A percentile compares a stretch with the other conserved stretches of the same genome.
phyloP scores from a whole-genome alignment of 208 protist genomes.

The Naegleria lovaniensis region DNA sequence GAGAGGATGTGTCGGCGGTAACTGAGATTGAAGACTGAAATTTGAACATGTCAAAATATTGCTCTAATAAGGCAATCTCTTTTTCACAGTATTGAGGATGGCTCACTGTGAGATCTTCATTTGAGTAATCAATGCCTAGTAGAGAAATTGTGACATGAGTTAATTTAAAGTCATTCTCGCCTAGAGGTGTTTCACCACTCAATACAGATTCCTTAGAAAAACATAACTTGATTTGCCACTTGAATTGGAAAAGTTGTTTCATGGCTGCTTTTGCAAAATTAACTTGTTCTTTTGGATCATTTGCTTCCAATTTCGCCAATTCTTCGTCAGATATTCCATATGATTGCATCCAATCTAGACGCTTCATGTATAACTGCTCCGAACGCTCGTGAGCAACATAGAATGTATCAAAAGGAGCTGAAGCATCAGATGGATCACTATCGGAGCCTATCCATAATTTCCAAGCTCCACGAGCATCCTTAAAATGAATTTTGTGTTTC shows the following conservation, averaged over 20 bases:
- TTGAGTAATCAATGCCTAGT: not conserved
- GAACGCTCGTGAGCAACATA: not conserved
- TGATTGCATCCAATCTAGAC: not conserved
- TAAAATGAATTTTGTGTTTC: slow-evolving; percentile 24
- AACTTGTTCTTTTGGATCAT: not conserved
- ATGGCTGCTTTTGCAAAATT: not conserved
- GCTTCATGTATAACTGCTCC: not conserved
- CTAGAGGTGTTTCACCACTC: not conserved
- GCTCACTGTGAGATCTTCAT: not conserved
- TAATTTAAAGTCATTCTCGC: not conserved
- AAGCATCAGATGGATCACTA: not conserved
- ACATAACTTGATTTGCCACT: not conserved
- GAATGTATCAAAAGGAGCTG: not conserved
- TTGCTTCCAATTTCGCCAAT: not conserved
- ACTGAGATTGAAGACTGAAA: not conserved
- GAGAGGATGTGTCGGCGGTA: not conserved
- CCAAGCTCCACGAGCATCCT: slow-evolving; percentile 1
- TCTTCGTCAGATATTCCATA: not conserved
- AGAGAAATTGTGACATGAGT: not conserved
- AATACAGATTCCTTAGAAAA: not conserved
- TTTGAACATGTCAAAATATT: slow-evolving; percentile 13
- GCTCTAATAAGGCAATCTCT: not conserved
- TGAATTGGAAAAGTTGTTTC: slow-evolving; percentile 15
- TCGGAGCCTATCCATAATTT: not conserved
- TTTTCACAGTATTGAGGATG: not conserved